Evolutionary conservation across 2,329 filamentous ascomycete genomes (phyloP), one percentile per base, ranked within the genome.

Genomic region (Paecilomyces sp.): DNA sequence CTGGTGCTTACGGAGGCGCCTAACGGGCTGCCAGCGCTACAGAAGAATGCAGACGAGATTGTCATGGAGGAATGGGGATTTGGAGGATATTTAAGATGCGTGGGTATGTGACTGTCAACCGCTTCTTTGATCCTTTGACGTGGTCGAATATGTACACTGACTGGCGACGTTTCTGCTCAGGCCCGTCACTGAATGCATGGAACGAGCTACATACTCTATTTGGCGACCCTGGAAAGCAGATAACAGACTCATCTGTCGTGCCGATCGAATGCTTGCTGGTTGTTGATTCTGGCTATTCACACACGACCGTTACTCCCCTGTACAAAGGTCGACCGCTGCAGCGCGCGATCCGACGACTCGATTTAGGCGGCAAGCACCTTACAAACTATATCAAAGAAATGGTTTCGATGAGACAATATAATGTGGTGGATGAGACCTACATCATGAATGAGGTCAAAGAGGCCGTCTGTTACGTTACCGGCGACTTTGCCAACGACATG

Each of bases 41-140:
- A 97, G 75, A 85, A 88, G 47, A 94, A 97, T 72, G 92, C 91
- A 67, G 94, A 99, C 70, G 93, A 99, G 78, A 91, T 99, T 70
- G 85, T 97, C 1, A 97, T 99, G 79, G 94, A 99, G 71, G 92
- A 97, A 72, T 99, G 94, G 78, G 91, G 91, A 2, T 99, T 99
- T 75, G 85, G 88, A 11, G 88, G 89, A 65, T 96, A 96, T 76
- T 89, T 88, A 64, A 85, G 94, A 62, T 87, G 85, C 60, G 79
- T 90, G 64, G 90, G 90, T 83, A 71, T 66, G 79, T 85, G 72
- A 61, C 57, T 31, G 9, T 22, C 18, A n/a, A 47, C 41, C 6
- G 41, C 3, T 47, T n/a, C 41, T 18, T 47, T 8, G n/a, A 18
- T 8, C n/a, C 41, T 18, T 47, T 8, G n/a, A 18, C 7, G 7